These are phyloP conservation scores for Mycena galericulata DNA, from an alignment of 768 basidiomycete genomes.

Conservation along the genomic window DNA sequence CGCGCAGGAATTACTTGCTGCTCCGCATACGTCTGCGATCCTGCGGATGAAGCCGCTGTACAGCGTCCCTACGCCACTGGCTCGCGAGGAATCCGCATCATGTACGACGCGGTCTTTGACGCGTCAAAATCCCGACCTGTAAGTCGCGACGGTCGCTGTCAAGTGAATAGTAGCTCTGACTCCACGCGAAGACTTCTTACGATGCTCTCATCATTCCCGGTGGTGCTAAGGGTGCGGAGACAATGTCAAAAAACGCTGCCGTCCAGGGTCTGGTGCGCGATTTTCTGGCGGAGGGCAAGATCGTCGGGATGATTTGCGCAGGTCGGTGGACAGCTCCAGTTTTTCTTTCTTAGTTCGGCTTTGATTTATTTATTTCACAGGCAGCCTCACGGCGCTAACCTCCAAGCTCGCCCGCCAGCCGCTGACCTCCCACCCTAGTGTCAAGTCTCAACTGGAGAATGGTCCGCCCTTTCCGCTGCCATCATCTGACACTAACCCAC, in stretches of 20 bases:
- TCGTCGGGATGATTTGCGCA: conserved; percentile 89
- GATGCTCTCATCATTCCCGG: conserved; percentile 83
- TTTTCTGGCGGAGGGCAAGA: conserved; percentile 65
- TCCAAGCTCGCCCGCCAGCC: conserved; percentile 71
- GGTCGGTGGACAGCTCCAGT: conserved; percentile 55
- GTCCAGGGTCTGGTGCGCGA: conserved; percentile 74
- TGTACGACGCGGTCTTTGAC: conserved; percentile 72
- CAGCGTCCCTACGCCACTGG: conserved; percentile 65
- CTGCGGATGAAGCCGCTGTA: conserved; percentile 39
- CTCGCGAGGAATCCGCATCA: conserved; percentile 79
- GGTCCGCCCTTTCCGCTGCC: background rate
- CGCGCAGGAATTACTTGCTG: conserved; percentile 76
- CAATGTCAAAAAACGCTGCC: conserved; percentile 66
- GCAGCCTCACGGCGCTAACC: conserved; percentile 76
- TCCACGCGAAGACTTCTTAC: conserved; percentile 44
- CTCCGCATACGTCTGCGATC: conserved; percentile 72
- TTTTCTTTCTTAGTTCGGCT: background rate
- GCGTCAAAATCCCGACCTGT: conserved; percentile 61
- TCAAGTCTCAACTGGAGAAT: conserved; percentile 66
- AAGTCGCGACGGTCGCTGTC: too few species aligned
- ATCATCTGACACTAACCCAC: background rate
- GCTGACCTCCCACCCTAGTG: conserved; percentile 84
- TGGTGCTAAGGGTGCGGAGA: conserved; percentile 82
- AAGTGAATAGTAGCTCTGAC: too few species aligned
- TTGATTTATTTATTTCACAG: conserved; percentile 54